Evolutionary conservation across 2,329 filamentous ascomycete genomes (phyloP).

Genomic region (Fusarium sp.): DNA sequence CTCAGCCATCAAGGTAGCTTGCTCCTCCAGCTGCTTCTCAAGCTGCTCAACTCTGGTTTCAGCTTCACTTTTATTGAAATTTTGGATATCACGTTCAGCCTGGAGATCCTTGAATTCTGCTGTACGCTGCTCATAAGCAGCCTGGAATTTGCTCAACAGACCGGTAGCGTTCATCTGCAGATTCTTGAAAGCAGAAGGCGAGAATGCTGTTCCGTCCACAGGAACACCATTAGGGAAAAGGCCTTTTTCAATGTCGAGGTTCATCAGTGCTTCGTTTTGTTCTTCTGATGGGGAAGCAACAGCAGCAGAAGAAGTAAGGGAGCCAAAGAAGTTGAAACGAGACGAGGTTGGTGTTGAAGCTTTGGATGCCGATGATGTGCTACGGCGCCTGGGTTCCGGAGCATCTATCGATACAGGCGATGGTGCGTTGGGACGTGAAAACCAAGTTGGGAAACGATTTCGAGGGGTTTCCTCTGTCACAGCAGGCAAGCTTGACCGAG

Average conservation of each 20-base stretch:
- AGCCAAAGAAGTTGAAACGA: slow-evolving; percentile 62
- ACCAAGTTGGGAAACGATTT: slow-evolving; percentile 44
- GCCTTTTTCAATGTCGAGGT: slow-evolving; percentile 66
- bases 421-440: slow-evolving; percentile 38
- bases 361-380: slow-evolving; percentile 53
- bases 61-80: slow-evolving; percentile 69
- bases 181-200: slow-evolving; percentile 71
- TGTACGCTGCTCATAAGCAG: slow-evolving; percentile 68
- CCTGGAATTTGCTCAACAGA: slow-evolving; percentile 68
- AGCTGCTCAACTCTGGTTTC: slow-evolving; percentile 66
- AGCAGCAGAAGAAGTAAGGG: slow-evolving; percentile 57
- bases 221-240: slow-evolving; percentile 64
- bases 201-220: slow-evolving; percentile 64
- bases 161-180: slow-evolving; percentile 70
- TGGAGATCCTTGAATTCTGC: slow-evolving; percentile 64
- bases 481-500: slow-evolving; percentile 27
- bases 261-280: slow-evolving; percentile 66
- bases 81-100: slow-evolving; percentile 66
- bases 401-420: slow-evolving; percentile 33
- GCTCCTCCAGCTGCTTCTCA: slow-evolving; percentile 71
- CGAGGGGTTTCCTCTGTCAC: slow-evolving; percentile 38
- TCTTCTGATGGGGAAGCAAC: slow-evolving; percentile 52
- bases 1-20: slow-evolving; percentile 66
- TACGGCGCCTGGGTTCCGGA: slow-evolving; percentile 30
- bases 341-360: slow-evolving; percentile 52